Evolutionary conservation across 768 basidiomycete genomes (phyloP).

Genomic region (Lentinula guzmanii): DNA sequence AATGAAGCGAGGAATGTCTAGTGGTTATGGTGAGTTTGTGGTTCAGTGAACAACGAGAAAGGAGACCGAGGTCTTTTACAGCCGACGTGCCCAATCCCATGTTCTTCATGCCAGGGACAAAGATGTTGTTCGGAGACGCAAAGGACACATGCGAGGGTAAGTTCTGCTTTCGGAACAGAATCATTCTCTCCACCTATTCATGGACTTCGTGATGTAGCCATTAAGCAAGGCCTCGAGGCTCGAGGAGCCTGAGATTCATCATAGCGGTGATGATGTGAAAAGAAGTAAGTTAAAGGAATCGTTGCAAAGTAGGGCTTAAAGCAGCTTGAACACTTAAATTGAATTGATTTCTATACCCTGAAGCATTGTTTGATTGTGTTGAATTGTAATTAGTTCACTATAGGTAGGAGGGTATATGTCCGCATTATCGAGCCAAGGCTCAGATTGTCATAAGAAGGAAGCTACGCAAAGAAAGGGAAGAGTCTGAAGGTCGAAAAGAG

Average conservation of each 20-base stretch:
- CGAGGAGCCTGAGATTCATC: conserved; percentile 10
- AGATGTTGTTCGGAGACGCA: conserved; percentile 91
- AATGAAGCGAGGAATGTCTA: conserved; percentile 89
- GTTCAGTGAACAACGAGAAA: background rate
- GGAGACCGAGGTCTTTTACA: conserved; percentile 18
- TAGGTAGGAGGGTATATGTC: background rate
- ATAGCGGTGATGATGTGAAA: background rate
- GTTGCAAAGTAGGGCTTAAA: background rate
- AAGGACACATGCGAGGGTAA: conserved; percentile 74
- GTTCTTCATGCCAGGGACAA: conserved; percentile 88
- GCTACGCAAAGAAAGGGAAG: background rate
- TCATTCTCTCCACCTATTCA: background rate
- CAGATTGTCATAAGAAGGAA: background rate
- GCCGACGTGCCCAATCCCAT: conserved; percentile 91
- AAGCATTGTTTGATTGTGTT: background rate
- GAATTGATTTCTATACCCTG: background rate
- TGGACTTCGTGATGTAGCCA: conserved; percentile 28
- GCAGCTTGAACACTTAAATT: no score
- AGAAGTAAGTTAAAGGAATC: background rate
- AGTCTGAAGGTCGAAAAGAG: background rate
- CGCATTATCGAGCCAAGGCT: background rate
- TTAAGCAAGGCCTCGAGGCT: conserved; percentile 53
- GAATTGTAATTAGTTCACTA: background rate
- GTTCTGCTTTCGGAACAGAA: background rate
- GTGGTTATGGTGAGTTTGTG: conserved; percentile 67